Conservation (phyloP, 2,329 filamentous ascomycete genomes). For the Leptographium radiaticola region DNA sequence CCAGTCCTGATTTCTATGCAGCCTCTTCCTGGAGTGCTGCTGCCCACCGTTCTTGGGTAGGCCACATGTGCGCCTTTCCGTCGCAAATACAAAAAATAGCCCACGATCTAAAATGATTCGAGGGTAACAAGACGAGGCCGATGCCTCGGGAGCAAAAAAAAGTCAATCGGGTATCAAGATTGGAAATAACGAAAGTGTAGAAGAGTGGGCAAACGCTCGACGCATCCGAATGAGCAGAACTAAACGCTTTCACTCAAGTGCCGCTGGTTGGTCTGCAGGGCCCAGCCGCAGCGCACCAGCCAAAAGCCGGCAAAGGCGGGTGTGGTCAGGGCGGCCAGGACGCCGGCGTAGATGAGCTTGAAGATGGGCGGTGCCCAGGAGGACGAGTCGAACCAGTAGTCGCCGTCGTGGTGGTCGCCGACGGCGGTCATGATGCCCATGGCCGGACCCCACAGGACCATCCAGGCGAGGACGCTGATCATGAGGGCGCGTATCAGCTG, state of each 20-base stretch:
- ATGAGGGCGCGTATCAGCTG: constrained; percentile 24
- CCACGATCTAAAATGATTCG: too few species aligned
- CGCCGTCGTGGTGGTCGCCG: constrained; percentile 23
- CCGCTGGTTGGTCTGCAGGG: constrained; percentile 10
- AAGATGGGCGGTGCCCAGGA: constrained; percentile 35
- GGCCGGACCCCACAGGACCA: constrained; percentile 28
- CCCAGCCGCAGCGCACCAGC: constrained; percentile 36
- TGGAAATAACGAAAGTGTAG: not conserved
- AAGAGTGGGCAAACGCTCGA: not conserved
- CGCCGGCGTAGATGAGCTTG: constrained; percentile 34
- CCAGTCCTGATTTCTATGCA: too few species aligned
- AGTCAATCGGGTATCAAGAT: constrained; percentile 1
- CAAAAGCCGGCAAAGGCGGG: constrained; percentile 36
- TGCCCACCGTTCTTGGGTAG: too few species aligned
- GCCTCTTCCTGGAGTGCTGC: too few species aligned
- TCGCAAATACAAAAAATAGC: too few species aligned
- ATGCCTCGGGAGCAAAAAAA: not conserved
- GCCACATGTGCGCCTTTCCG: too few species aligned
- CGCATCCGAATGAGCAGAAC: too few species aligned
- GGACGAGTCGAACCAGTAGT: constrained; percentile 27
- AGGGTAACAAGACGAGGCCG: too few species aligned
- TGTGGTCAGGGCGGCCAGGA: constrained; percentile 32
- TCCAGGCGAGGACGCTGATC: constrained; percentile 24
- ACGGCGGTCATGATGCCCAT: constrained; percentile 29
- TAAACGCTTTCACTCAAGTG: constrained; percentile 3